Evolutionary conservation across 2,329 filamentous ascomycete species (phyloP).

Genomic region (Microcyclospora pomicola): DNA sequence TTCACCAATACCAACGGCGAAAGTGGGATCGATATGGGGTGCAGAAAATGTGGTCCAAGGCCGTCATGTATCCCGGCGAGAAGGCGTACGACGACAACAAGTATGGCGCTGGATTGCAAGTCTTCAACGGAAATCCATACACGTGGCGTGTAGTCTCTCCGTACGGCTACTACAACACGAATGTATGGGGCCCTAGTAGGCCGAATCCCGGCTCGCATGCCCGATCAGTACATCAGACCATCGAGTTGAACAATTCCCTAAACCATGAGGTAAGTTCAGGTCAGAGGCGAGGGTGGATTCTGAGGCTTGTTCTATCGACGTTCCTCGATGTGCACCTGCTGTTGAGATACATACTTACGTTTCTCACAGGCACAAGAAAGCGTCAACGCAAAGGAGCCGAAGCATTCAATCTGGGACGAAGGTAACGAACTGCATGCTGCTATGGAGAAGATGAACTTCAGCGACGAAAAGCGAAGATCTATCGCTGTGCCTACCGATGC

Average conservation of each 20-base stretch:
- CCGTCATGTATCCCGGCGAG: slow-evolving; percentile 33
- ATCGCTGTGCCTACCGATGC: not conserved
- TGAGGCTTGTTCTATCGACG: too few relatives aligned
- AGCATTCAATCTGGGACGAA: slow-evolving; percentile 26
- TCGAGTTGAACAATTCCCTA: slow-evolving; percentile 23
- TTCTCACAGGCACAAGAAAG: slow-evolving; percentile 20
- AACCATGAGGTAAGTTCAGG: slow-evolving; percentile 11
- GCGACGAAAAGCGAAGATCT: slow-evolving; percentile 2
- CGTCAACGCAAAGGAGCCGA: slow-evolving; percentile 25
- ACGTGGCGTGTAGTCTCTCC: slow-evolving; percentile 20
- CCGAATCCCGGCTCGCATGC: slow-evolving; percentile 23
- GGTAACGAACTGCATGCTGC: slow-evolving; percentile 16
- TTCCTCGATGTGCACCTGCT: too few relatives aligned
- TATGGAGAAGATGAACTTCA: slow-evolving; percentile 18
- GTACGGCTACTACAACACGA: slow-evolving; percentile 19
- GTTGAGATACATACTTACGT: too few relatives aligned
- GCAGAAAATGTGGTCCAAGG: slow-evolving; percentile 31
- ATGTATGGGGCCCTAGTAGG: slow-evolving; percentile 9
- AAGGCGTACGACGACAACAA: slow-evolving; percentile 22
- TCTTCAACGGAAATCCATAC: slow-evolving; percentile 27
- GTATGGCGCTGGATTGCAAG: slow-evolving; percentile 1
- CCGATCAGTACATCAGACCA: slow-evolving; percentile 24
- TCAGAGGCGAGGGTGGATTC: too few relatives aligned
- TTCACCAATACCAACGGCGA: slow-evolving; percentile 26
- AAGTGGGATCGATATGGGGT: slow-evolving; percentile 26